A percentile compares a stretch with the other conserved stretches of the same genome.
Conservation (phyloP, 108 stramenopile species). For the Epithemia pelagica region DNA sequence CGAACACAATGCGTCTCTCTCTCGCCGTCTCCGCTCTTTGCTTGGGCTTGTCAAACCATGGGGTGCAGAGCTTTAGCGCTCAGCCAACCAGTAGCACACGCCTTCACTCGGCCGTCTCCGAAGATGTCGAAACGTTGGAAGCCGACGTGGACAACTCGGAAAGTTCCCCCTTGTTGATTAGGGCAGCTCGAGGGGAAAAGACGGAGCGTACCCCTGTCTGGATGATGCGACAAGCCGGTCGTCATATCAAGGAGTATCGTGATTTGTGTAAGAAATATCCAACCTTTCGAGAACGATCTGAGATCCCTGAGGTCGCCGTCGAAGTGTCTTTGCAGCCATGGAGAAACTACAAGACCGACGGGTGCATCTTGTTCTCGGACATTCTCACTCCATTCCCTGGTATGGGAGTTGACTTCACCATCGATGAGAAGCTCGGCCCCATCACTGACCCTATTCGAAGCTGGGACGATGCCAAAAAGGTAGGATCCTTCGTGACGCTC, state of each 20-base stretch:
- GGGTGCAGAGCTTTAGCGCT: too few species aligned
- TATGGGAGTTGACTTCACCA: conserved; percentile 95
- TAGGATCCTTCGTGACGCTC: conserved; percentile 16
- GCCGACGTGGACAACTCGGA: too few species aligned
- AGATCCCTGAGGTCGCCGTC: conserved; percentile 96
- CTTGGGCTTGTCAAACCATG: too few species aligned
- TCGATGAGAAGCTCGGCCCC: conserved; percentile 83
- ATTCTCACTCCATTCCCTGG: conserved; percentile 97
- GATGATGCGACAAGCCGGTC: conserved; percentile 99
- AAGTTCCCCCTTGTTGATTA: conserved; percentile 91
- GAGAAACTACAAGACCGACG: conserved; percentile 93
- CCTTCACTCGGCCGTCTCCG: too few species aligned
- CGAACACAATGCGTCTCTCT: too few species aligned
- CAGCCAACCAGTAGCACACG: too few species aligned
- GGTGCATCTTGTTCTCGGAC: conserved; percentile 97
- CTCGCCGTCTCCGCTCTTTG: too few species aligned
- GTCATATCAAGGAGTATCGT: conserved; percentile 95
- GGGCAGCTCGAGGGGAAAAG: conserved; percentile 93
- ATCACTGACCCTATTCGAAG: conserved; percentile 72
- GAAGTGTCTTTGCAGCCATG: conserved; percentile 97
- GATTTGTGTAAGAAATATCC: conserved; percentile 94
- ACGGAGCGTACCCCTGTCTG: conserved; percentile 97
- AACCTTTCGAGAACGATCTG: conserved; percentile 90
- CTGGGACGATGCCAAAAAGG: conserved; percentile 67
- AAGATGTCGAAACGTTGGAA: too few species aligned